These are phyloP conservation scores for Xerocomellus dryophilus DNA, from an alignment of 768 basidiomycete species.

Conservation along the genomic window DNA sequence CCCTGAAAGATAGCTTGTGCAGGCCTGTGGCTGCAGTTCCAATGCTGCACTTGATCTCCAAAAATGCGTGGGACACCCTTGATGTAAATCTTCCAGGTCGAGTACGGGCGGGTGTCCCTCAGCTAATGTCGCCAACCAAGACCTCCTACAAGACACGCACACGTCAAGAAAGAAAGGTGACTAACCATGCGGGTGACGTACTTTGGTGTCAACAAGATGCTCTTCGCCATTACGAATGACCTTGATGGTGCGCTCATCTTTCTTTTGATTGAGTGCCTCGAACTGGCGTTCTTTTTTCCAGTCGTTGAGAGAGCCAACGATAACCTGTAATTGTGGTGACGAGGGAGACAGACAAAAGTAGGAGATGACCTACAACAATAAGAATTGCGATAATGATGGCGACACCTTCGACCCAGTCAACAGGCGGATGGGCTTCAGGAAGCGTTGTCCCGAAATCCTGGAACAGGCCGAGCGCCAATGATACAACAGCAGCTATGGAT, in stretches of 20 bases:
- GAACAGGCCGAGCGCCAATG: too few relatives aligned
- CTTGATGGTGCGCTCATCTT: slow-evolving; percentile 90
- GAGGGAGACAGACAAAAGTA: not conserved
- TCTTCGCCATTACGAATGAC: slow-evolving; percentile 73
- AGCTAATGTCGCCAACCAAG: slow-evolving; percentile 90
- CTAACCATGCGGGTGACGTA: slow-evolving; percentile 25
- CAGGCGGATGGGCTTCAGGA: too few relatives aligned
- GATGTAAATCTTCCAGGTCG: too few relatives aligned
- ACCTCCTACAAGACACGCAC: slow-evolving; percentile 59
- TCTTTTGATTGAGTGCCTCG: slow-evolving; percentile 88
- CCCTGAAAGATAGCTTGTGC: too few relatives aligned
- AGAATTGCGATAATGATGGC: too few relatives aligned
- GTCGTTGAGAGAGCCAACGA: slow-evolving; percentile 94
- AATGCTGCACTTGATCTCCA: too few relatives aligned
- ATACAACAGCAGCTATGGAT: too few relatives aligned
- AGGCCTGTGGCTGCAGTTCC: too few relatives aligned
- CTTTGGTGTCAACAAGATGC: slow-evolving; percentile 77
- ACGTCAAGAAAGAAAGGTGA: slow-evolving; percentile 8
- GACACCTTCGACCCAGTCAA: too few relatives aligned
- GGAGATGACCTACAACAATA: slow-evolving; percentile 60
- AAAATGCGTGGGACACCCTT: too few relatives aligned
- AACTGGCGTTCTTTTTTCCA: slow-evolving; percentile 99
- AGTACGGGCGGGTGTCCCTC: too few relatives aligned
- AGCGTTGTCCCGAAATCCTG: too few relatives aligned
- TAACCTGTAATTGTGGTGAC: slow-evolving; percentile 46